These are phyloP conservation scores for Staphylotrichum tortipilum DNA, from an alignment of 495 filamentous ascomycete genomes.

Conservation along the genomic window DNA sequence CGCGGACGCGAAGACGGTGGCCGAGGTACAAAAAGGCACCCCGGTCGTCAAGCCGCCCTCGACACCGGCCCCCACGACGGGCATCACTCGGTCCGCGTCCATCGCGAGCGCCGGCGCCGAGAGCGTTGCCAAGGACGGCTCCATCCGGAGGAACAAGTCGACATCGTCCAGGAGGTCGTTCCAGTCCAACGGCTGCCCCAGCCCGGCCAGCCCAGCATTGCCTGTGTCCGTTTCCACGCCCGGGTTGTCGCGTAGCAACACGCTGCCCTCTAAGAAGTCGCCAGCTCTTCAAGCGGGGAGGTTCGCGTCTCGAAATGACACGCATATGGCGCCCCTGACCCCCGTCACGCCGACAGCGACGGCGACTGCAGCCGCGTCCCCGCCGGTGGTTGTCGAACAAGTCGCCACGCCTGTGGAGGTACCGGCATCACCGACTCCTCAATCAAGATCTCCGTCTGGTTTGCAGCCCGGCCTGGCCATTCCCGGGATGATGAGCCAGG, in stretches of 20 bases:
- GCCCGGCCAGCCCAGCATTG: constrained; percentile 60
- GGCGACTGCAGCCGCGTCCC: constrained; percentile 7
- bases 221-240: constrained; percentile 40
- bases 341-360: constrained; percentile 17
- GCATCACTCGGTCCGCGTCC: constrained; percentile 67
- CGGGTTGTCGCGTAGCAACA: constrained; percentile 86
- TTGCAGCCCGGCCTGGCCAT: constrained; percentile 7
- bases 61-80: constrained; percentile 40
- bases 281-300: constrained; percentile 52
- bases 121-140: constrained; percentile 70
- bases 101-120: constrained; percentile 81
- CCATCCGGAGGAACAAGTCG: constrained; percentile 77
- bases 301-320: constrained; percentile 32
- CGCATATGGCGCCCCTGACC: constrained; percentile 26
- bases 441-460: constrained; percentile 11
- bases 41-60: constrained; percentile 48
- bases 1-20: constrained; percentile 77
- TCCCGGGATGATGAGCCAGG: constrained; percentile 39
- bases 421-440: neutral
- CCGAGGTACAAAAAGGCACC: constrained; percentile 66
- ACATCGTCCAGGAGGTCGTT: constrained; percentile 58
- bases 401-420: constrained; percentile 18
- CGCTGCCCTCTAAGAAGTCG: constrained; percentile 86
- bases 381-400: constrained; percentile 22
- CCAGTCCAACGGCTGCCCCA: constrained; percentile 59